Evolutionary conservation across 2,329 filamentous ascomycete species (phyloP), one percentile per base, ranked within the genome.

Genomic region (Fusarium sambucinum): DNA sequence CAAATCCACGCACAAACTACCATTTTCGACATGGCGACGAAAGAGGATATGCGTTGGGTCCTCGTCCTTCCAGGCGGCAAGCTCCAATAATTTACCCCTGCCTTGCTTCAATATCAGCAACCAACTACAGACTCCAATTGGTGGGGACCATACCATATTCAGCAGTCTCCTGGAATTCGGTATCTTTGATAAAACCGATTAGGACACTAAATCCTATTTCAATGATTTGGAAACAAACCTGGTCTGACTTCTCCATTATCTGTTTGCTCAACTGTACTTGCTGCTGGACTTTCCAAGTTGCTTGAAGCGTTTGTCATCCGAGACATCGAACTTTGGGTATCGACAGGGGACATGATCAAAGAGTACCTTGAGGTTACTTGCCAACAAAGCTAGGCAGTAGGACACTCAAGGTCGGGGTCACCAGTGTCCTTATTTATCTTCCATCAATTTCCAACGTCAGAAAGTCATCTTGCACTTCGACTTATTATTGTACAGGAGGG

Each of bases 1-100:
- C 21, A 63, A 10, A 27, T 64, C 61, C 14, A 63, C 25, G 17
- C 46, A 58, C 23, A 64, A 58, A 30, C 25, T 42, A 8, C 46
- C 53, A 19, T 35, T 21, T 19, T 12, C 37, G 11, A 52, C 40
- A 29, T 37, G 35, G 6, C 59, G 61, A 35, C 61, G 61, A 21
- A 64, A 21, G 27, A 63, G 50, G 6, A 64, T 58, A n/a, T 64
- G 53, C 12, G 59, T 58, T 23, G 52, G 53, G 13, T 64, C 61
- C 6, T 12, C 30, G 6, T 48, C 52, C 21, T 21, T 64, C 14
- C 53, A 9, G 3, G 53, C 53, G 0, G 61, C 59, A 45, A 64
- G 46, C 17, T 53, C 21, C 27, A 64, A 29, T 8, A 53, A n/a
- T 8, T 61, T 61, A 42, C 50, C 60, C 11, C 48, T 51, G 32